phyloP scores from a whole-genome alignment of 768 basidiomycete species.

The Naematelia encephala region DNA sequence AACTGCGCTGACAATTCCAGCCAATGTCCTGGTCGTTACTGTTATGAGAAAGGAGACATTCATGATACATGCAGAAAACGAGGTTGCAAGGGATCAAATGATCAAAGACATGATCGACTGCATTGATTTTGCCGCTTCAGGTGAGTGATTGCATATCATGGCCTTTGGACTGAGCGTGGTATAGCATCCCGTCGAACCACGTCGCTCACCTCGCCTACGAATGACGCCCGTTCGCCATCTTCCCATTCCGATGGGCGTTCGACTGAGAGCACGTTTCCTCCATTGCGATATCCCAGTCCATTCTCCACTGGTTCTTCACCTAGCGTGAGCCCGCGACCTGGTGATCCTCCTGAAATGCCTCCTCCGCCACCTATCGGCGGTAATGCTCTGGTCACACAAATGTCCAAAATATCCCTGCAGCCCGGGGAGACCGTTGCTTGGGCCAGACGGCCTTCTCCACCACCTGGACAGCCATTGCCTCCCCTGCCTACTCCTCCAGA shows the following conservation, averaged over 20 bases:
- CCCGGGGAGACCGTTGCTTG: slow-evolving; percentile 35
- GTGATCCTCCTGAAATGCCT: slow-evolving; percentile 14
- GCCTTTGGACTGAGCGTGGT: slow-evolving; percentile 1
- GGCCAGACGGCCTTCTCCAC: slow-evolving; percentile 26
- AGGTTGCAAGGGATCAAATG: slow-evolving; percentile 61
- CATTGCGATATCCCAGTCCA: slow-evolving; percentile 37
- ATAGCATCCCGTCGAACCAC: slow-evolving; percentile 29
- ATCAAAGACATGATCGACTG: slow-evolving; percentile 73
- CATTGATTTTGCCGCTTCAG: slow-evolving; percentile 69
- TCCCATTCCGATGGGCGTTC: slow-evolving; percentile 31
- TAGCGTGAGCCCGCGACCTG: slow-evolving; percentile 26
- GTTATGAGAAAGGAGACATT: slow-evolving; percentile 87
- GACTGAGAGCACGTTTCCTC: slow-evolving; percentile 25
- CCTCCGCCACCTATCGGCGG: slow-evolving; percentile 27
- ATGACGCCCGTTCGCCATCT: slow-evolving; percentile 35
- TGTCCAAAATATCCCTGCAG: slow-evolving; percentile 35
- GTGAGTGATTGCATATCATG: slow-evolving; percentile 63
- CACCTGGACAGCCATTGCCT: slow-evolving; percentile 3
- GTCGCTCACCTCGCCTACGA: slow-evolving; percentile 20
- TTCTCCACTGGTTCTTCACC: slow-evolving; percentile 41
- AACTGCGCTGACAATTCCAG: slow-evolving; percentile 52
- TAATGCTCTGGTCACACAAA: slow-evolving; percentile 33
- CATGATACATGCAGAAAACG: slow-evolving; percentile 62
- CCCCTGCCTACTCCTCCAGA: slow-evolving; percentile 7
- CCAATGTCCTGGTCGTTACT: slow-evolving; percentile 67